These are phyloP conservation scores for Sophora flavescens DNA, from an alignment of 306 rosid species.

Conservation along the genomic window DNA sequence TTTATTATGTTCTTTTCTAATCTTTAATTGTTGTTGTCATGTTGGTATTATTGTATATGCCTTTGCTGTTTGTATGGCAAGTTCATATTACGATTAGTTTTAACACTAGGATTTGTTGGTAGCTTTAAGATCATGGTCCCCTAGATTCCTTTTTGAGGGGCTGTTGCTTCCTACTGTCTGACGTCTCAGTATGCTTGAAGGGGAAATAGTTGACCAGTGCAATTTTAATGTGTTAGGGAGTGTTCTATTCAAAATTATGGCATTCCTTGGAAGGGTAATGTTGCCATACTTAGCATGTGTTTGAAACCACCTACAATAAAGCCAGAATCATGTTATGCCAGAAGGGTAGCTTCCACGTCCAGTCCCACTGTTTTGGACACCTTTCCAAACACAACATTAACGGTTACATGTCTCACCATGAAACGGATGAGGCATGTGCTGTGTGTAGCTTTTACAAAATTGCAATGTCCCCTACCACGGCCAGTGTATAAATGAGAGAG, in stretches of 20 bases:
- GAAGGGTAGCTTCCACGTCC: no score
- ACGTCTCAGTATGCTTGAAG: not conserved
- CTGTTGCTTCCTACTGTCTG: slow-evolving; percentile 13
- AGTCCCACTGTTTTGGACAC: no score
- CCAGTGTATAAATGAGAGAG: not conserved
- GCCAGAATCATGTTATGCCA: no score
- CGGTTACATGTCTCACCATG: not conserved
- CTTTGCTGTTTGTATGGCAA: not conserved
- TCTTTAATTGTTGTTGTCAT: not conserved
- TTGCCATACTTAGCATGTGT: no score
- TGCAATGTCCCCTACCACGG: not conserved
- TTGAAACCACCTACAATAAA: no score
- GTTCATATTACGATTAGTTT: slow-evolving; percentile 1
- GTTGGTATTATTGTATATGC: not conserved
- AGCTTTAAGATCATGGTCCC: slow-evolving; percentile 18
- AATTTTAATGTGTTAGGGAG: slow-evolving; percentile 26
- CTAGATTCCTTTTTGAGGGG: slow-evolving; percentile 1
- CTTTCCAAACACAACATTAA: no score
- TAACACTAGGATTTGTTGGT: no score
- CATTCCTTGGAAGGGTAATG: not conserved
- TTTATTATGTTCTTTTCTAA: not conserved
- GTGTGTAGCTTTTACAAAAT: not conserved
- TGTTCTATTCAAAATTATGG: slow-evolving; percentile 10
- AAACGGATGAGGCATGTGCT: not conserved
- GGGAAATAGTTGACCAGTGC: slow-evolving; percentile 37